A percentile compares a stretch with the other conserved stretches of the same genome.
phyloP scores from a whole-genome alignment of 2,329 filamentous ascomycete species.

The Leptographium radiaticola region DNA sequence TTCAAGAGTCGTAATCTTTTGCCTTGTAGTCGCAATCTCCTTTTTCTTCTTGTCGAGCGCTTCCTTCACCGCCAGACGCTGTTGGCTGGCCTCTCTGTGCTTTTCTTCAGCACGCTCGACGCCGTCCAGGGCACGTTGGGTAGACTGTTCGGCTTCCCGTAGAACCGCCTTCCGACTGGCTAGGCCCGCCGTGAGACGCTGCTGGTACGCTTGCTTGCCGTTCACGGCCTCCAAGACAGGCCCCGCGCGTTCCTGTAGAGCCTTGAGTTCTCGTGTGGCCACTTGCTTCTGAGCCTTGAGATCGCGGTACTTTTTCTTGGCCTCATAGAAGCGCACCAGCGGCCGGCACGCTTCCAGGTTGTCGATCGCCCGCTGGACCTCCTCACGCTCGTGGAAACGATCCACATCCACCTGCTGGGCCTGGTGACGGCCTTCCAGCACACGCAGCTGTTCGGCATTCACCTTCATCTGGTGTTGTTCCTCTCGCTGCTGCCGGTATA shows the following conservation, averaged over 20 bases:
- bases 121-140: slow-evolving; percentile 29
- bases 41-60: slow-evolving; percentile 35
- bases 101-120: slow-evolving; percentile 24
- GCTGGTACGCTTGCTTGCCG: slow-evolving; percentile 54
- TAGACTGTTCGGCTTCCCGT: slow-evolving; percentile 37
- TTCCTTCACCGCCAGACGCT: slow-evolving; percentile 38
- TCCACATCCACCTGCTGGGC: slow-evolving; percentile 72
- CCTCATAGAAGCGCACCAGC: slow-evolving; percentile 49
- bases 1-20: slow-evolving; percentile 49
- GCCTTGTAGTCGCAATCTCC: slow-evolving; percentile 35
- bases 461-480: slow-evolving; percentile 43
- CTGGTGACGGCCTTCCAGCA: slow-evolving; percentile 59
- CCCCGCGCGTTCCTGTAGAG: slow-evolving; percentile 44
- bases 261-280: slow-evolving; percentile 42
- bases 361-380: slow-evolving; percentile 49
- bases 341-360: slow-evolving; percentile 54
- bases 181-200: slow-evolving; percentile 41
- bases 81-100: slow-evolving; percentile 34
- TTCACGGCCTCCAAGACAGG: slow-evolving; percentile 60
- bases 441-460: slow-evolving; percentile 49
- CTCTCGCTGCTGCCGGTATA: slow-evolving; percentile 57
- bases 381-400: slow-evolving; percentile 61
- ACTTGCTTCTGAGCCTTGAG: slow-evolving; percentile 42
- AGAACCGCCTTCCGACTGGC: slow-evolving; percentile 40
- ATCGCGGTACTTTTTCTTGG: slow-evolving; percentile 31